These are phyloP conservation scores for Capsicum baccatum DNA, from an alignment of 257 asterid species.

Conservation along the genomic window DNA sequence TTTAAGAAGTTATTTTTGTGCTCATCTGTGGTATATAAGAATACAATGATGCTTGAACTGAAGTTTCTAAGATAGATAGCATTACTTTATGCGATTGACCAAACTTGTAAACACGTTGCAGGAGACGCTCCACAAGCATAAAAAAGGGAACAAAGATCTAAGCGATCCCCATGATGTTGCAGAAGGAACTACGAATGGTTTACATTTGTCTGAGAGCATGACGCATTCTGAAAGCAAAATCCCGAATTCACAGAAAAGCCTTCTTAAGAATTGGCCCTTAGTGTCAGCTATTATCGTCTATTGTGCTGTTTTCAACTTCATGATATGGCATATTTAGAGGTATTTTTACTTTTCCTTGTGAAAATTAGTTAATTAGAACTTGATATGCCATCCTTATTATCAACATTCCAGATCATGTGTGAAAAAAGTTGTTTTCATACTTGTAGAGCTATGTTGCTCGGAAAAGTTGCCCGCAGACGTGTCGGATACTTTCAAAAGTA, in stretches of 20 bases:
- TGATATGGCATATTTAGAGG: slow-evolving; percentile 89
- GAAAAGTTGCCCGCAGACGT: too few species aligned
- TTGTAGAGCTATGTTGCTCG: too few species aligned
- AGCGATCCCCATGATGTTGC: too few species aligned
- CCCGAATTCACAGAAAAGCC: slow-evolving; percentile 45
- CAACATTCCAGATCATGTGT: not conserved
- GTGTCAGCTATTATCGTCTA: slow-evolving; percentile 75
- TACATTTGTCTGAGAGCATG: too few species aligned
- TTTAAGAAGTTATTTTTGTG: not conserved
- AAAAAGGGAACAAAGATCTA: too few species aligned
- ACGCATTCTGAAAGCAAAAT: too few species aligned
- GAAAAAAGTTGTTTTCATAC: not conserved
- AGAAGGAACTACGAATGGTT: too few species aligned
- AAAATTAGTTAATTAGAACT: not conserved
- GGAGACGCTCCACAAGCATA: slow-evolving; percentile 65
- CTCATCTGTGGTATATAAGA: not conserved
- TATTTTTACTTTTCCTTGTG: slow-evolving; percentile 28
- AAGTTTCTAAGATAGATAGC: not conserved
- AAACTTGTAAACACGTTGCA: slow-evolving; percentile 36
- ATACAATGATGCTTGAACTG: not conserved
- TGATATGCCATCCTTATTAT: not conserved
- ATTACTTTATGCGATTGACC: slow-evolving; percentile 12
- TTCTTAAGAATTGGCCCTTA: slow-evolving; percentile 76
- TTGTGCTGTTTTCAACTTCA: slow-evolving; percentile 77
- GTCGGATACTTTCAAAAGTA: too few species aligned